A percentile compares a stretch with the other conserved stretches of the same genome.
These are phyloP conservation scores for Crotalaria pallida DNA, from an alignment of 306 rosid species.

Conservation along the genomic window DNA sequence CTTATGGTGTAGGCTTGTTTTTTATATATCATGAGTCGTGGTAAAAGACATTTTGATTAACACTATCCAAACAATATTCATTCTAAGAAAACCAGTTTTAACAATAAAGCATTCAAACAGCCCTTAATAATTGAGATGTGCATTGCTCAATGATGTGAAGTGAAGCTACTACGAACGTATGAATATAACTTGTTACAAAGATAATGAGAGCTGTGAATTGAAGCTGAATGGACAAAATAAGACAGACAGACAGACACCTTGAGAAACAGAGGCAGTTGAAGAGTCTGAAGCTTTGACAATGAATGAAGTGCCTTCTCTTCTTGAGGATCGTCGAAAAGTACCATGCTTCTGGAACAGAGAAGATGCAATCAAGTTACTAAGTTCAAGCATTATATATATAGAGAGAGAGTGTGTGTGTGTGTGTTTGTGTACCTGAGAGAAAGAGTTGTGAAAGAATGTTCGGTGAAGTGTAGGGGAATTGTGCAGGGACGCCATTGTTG, in stretches of 20 bases:
- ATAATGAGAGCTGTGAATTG: neutral
- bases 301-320: slow-evolving; percentile 52
- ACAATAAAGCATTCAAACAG: too few species aligned
- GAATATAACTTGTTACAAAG: neutral
- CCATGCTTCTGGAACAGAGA: slow-evolving; percentile 38
- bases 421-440: slow-evolving; percentile 51
- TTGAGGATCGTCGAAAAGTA: slow-evolving; percentile 40
- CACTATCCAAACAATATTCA: too few species aligned
- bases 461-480: slow-evolving; percentile 56
- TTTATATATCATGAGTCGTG: too few species aligned
- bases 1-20: too few species aligned
- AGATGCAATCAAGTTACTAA: neutral
- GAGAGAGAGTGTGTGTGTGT: neutral
- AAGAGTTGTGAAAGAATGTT: slow-evolving; percentile 51
- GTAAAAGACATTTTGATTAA: too few species aligned
- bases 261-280: slow-evolving; percentile 42
- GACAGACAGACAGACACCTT: slow-evolving; percentile 46
- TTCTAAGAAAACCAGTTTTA: too few species aligned
- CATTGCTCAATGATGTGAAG: too few species aligned
- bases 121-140: too few species aligned
- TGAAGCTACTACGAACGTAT: neutral
- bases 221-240: neutral
- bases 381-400: neutral
- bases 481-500: slow-evolving; percentile 67
- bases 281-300: slow-evolving; percentile 47